phyloP scores from a whole-genome alignment of 2,329 filamentous ascomycete genomes.

The Pseudogymnoascus sp. region DNA sequence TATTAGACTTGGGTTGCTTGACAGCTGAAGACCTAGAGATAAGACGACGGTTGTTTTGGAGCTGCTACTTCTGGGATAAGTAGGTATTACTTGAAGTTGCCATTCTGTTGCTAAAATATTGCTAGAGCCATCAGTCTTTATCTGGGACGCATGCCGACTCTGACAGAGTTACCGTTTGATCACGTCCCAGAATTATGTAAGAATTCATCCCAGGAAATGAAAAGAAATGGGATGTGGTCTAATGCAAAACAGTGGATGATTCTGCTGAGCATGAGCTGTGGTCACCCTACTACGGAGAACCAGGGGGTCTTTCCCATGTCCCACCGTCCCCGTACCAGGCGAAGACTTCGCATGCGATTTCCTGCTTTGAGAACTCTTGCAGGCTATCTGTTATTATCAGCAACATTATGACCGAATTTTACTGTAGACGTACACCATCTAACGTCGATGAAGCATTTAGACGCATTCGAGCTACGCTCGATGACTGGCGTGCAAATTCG shows the following conservation, averaged over 20 bases:
- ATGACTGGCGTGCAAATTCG: conserved; percentile 49
- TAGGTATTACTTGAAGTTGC: not conserved
- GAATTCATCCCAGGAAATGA: not conserved
- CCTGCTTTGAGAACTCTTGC: conserved; percentile 11
- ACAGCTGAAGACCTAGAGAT: conserved; percentile 53
- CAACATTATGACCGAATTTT: conserved; percentile 7
- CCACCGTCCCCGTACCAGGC: not conserved
- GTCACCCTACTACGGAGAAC: conserved; percentile 38
- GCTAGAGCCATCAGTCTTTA: conserved; percentile 44
- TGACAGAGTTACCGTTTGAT: conserved; percentile 4
- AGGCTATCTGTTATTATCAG: conserved; percentile 13
- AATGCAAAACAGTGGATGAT: conserved; percentile 42
- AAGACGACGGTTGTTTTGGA: conserved; percentile 53
- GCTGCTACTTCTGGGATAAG: conserved; percentile 58
- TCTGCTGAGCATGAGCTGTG: conserved; percentile 50
- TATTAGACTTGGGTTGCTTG: conserved; percentile 36
- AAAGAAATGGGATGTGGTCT: not conserved
- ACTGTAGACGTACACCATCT: not conserved
- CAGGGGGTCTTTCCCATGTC: too few species aligned
- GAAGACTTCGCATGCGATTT: conserved; percentile 2
- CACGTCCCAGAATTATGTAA: not conserved
- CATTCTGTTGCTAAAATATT: not conserved
- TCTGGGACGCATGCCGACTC: conserved; percentile 42
- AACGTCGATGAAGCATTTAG: not conserved
- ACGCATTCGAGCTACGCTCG: not conserved